A percentile compares a stretch with the other conserved stretches of the same genome.
phyloP scores from a whole-genome alignment of 768 basidiomycete genomes.

The Mycena floridula region DNA sequence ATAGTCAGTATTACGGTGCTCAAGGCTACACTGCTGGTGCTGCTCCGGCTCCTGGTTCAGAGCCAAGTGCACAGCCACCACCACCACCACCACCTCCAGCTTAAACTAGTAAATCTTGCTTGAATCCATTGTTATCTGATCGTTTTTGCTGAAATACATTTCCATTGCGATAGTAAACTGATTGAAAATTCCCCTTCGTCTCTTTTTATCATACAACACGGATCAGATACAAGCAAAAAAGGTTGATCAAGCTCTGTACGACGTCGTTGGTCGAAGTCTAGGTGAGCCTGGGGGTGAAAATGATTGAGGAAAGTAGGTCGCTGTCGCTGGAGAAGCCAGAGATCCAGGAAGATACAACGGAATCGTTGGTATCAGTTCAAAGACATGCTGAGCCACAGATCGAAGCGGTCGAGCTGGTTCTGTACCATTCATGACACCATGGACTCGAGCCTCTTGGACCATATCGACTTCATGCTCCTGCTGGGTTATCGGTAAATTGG shows the following conservation, averaged over 20 bases:
- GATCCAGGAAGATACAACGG: constrained; percentile 55
- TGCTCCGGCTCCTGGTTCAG: constrained; percentile 3
- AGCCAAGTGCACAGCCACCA: neutral
- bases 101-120: neutral
- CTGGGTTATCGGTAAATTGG: constrained; percentile 32
- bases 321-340: constrained; percentile 8
- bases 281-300: constrained; percentile 5
- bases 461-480: constrained; percentile 30
- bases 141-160: neutral
- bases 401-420: constrained; percentile 33
- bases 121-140: neutral
- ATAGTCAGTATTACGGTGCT: constrained; percentile 65
- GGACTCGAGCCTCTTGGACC: constrained; percentile 76
- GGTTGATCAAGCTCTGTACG: constrained; percentile 1
- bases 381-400: constrained; percentile 64
- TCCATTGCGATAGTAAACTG: neutral
- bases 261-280: constrained; percentile 14
- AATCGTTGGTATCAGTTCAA: constrained; percentile 74
- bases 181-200: too few species aligned
- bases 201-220: neutral
- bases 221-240: constrained; percentile 1
- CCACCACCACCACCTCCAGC: constrained; percentile 2
- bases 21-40: constrained; percentile 37
- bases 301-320: neutral
- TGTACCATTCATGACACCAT: constrained; percentile 74